A percentile compares a stretch with the other conserved stretches of the same genome.
phyloP scores from a whole-genome alignment of 2,329 filamentous ascomycete genomes.

The Fonsecaea nubica region DNA sequence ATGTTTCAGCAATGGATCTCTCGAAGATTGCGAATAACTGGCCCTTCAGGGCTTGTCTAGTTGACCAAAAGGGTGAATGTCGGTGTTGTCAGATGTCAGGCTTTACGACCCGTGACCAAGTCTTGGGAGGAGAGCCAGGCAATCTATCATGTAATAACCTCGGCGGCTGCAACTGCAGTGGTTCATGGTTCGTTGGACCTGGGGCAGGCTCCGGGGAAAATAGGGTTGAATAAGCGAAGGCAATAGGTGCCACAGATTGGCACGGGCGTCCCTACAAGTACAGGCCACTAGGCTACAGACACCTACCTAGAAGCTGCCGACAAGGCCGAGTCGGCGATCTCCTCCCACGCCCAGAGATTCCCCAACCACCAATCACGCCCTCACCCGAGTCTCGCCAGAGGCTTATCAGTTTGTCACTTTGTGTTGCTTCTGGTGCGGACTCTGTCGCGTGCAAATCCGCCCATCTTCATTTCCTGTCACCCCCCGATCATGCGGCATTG shows the following conservation, averaged over 20 bases:
- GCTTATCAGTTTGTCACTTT: slow-evolving; percentile 34
- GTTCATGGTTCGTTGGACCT: not conserved
- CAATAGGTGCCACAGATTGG: not conserved
- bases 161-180: not conserved
- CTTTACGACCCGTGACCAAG: slow-evolving; percentile 50
- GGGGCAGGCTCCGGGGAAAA: not conserved
- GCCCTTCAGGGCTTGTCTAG: slow-evolving; percentile 63
- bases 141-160: slow-evolving; percentile 32
- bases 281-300: too few species aligned
- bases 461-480: slow-evolving; percentile 8
- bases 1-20: slow-evolving; percentile 58
- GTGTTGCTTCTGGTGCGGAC: slow-evolving; percentile 3
- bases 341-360: slow-evolving; percentile 35
- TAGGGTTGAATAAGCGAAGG: not conserved
- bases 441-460: slow-evolving; percentile 26
- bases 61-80: slow-evolving; percentile 47
- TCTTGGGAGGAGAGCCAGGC: not conserved
- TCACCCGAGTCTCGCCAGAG: not conserved
- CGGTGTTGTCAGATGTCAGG: slow-evolving; percentile 36
- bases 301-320: not conserved
- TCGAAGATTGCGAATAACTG: slow-evolving; percentile 62
- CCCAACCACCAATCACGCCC: slow-evolving; percentile 19
- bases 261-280: not conserved
- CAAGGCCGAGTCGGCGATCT: slow-evolving; percentile 26
- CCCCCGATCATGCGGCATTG: slow-evolving; percentile 16